Evolutionary conservation across 352 stramenopile genomes (phyloP), one percentile per base, ranked within the genome.

Genomic region (Globisporangium solare): DNA sequence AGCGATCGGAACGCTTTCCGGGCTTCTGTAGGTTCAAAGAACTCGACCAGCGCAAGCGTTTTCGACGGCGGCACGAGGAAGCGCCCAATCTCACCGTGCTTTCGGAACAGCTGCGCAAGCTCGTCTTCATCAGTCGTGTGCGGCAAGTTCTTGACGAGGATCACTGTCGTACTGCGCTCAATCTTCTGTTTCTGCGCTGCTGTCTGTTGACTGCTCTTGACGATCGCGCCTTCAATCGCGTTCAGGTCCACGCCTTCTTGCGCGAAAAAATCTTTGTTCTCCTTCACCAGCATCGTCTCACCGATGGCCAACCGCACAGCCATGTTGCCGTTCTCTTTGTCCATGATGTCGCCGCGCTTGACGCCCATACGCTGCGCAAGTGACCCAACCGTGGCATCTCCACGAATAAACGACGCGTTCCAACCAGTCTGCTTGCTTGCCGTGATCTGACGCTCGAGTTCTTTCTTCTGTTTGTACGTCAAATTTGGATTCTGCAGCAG

Each of bases 121-220:
- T 99, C 95, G 45, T 97, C 88, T 35, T 94, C 71, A 14, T 96
- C 79, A 1, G 96, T 98, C 54, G 94, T 95, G 71, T 97, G 93
- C 12, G 97, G 97, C 47, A 99, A 63, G 71, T 99, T 99, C 69
- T 99, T 99, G 37, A 99, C 89, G 20, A 99, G 67, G 31, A 99
- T 95, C 43, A 94, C 86, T 7, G 83, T 98, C 42, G 88, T 93
- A 67, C 95, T 99, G 42, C 97, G 86, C 68, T 97, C 87, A 5
- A 92, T 73, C 54, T 87, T 91, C 49, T 72, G 75, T 5, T 67
- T 61, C 51, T 76, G 71, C 7, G 67, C 54, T 10, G 61, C 60
- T 35, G 27, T 35, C 43, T 67, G 64, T 55, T 67, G 68, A 41
- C 54, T 69, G 21, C 63, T 61, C 60, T 89, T 86, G 31, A 83